Percentiles rank a stretch among this genome's conserved stretches.
Conservation (phyloP, 306 rosid genomes). For the Glycine tomentella region DNA sequence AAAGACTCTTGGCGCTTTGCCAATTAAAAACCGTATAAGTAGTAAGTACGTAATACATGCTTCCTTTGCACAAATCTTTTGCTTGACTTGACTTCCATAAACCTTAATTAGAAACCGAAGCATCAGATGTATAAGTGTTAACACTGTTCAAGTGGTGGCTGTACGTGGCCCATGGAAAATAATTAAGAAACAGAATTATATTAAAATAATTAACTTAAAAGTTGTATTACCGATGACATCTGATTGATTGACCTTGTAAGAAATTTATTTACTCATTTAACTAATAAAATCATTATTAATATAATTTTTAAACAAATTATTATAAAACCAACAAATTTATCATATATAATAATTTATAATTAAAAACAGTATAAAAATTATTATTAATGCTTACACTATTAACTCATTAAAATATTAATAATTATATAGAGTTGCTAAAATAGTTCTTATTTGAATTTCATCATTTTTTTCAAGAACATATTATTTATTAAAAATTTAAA, state of each 20-base stretch:
- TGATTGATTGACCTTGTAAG: too few species aligned
- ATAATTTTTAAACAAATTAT: neutral
- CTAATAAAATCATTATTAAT: neutral
- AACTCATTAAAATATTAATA: neutral
- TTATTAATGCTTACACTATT: neutral
- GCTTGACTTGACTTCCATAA: constrained; percentile 61
- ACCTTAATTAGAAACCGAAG: constrained; percentile 10
- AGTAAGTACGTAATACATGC: neutral
- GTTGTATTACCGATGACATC: too few species aligned
- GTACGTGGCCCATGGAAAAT: constrained; percentile 28
- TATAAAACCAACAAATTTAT: neutral
- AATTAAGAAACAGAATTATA: neutral
- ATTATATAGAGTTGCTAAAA: neutral
- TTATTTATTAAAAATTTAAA: neutral
- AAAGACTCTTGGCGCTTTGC: neutral
- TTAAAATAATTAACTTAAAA: neutral
- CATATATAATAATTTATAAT: too few species aligned
- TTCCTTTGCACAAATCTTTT: constrained; percentile 31
- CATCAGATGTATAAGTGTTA: neutral
- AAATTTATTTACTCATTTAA: neutral
- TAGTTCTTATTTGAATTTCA: neutral
- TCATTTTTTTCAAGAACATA: neutral
- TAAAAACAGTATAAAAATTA: too few species aligned
- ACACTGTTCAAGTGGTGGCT: constrained; percentile 57
- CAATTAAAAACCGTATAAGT: too few species aligned